phyloP scores from a whole-genome alignment of 495 filamentous ascomycete species.

The Podospora didyma region DNA sequence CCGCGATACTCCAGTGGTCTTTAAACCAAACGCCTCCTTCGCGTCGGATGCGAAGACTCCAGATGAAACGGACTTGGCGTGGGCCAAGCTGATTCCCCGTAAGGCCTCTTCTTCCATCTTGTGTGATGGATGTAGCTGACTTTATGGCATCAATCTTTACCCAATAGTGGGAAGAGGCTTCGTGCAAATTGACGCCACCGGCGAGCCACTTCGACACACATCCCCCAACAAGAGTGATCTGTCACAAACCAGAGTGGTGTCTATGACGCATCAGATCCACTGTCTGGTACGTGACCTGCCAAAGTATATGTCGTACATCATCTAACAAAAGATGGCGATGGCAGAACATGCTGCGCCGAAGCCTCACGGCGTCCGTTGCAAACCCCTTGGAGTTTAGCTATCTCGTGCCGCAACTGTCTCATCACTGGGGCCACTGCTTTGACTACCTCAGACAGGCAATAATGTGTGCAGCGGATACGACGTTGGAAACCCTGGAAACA shows the following conservation, averaged over 20 bases:
- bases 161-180: conserved; percentile 3
- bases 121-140: too few relatives aligned
- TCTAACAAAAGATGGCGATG: too few relatives aligned
- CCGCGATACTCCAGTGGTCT: not conserved
- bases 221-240: not conserved
- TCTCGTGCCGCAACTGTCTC: conserved; percentile 1
- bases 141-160: too few relatives aligned
- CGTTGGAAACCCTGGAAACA: not conserved
- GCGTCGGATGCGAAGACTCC: not conserved
- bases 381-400: conserved; percentile 6
- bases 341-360: conserved; percentile 2
- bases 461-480: conserved; percentile 4
- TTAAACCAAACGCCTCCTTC: not conserved
- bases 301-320: too few relatives aligned
- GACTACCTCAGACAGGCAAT: conserved; percentile 4
- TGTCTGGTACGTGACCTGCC: conserved; percentile 1
- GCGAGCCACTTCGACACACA: not conserved
- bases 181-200: not conserved
- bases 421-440: conserved; percentile 9
- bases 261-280: conserved; percentile 4
- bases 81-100: not conserved
- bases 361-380: not conserved
- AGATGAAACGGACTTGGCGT: not conserved
- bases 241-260: not conserved
- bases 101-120: not conserved